A percentile compares a stretch with the other conserved stretches of the same genome.
Evolutionary conservation across 2,329 filamentous ascomycete species (phyloP).

Genomic region (Cercospora sp.): DNA sequence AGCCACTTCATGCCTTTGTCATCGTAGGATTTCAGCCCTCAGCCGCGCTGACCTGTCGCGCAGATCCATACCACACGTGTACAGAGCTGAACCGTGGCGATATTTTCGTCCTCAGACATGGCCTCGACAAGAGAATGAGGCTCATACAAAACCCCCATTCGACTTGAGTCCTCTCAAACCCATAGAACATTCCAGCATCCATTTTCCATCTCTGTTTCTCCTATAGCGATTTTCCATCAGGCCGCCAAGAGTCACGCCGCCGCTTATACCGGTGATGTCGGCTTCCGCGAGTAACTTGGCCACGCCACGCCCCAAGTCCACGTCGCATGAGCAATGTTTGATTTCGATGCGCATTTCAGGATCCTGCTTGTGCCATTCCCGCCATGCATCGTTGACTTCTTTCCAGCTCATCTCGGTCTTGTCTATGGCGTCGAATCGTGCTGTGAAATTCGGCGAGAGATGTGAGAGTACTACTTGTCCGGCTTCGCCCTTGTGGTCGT

Average conservation of each 20-base stretch:
- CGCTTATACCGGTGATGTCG: neutral
- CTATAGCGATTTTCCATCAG: slow-evolving; percentile 7
- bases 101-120: neutral
- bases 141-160: slow-evolving; percentile 16
- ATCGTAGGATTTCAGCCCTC: neutral
- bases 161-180: slow-evolving; percentile 9
- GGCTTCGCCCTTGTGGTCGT: neutral
- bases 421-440: slow-evolving; percentile 14
- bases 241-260: slow-evolving; percentile 5
- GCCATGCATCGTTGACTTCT: slow-evolving; percentile 2
- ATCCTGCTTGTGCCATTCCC: slow-evolving; percentile 4
- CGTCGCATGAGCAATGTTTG: slow-evolving; percentile 10
- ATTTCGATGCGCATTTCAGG: slow-evolving; percentile 6
- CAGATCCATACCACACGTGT: neutral
- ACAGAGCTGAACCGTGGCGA: neutral
- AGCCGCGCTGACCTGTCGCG: neutral
- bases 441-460: slow-evolving; percentile 6
- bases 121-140: neutral
- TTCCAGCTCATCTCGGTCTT: neutral
- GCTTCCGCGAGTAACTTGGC: slow-evolving; percentile 8
- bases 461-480: slow-evolving; percentile 5
- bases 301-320: slow-evolving; percentile 10
- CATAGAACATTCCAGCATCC: slow-evolving; percentile 8
- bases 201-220: slow-evolving; percentile 6
- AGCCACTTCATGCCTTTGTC: neutral